A percentile compares a stretch with the other conserved stretches of the same genome.
Conservation (phyloP, 495 filamentous ascomycete species). For the Staphylotrichum longicolle region DNA sequence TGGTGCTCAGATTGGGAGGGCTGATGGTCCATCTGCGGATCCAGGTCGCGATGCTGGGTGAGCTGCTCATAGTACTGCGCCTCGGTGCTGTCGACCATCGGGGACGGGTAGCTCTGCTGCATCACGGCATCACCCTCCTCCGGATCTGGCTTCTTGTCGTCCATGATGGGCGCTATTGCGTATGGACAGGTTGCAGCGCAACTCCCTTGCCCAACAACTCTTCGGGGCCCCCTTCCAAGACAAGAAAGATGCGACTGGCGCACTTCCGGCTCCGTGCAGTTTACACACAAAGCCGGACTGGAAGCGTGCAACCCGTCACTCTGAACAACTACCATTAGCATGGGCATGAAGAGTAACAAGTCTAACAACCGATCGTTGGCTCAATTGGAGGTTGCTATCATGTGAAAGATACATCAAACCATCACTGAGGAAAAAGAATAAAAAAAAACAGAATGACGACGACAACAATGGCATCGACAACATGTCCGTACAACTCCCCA, state of each 20-base stretch:
- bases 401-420: constrained; percentile 4
- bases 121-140: constrained; percentile 24
- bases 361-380: background rate
- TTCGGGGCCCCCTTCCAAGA: too few species aligned
- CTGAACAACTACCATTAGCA: constrained; percentile 22
- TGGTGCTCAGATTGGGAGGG: constrained; percentile 22
- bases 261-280: background rate
- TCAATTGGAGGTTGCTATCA: constrained; percentile 23
- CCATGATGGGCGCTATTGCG: constrained; percentile 16
- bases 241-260: too few species aligned
- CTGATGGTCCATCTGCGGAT: constrained; percentile 25
- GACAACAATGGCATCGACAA: background rate
- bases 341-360: background rate
- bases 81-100: constrained; percentile 29
- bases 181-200: too few species aligned
- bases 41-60: constrained; percentile 24
- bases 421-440: background rate
- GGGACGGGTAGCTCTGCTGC: constrained; percentile 33
- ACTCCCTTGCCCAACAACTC: too few species aligned
- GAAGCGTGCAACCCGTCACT: constrained; percentile 16
- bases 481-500: too few species aligned
- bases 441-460: background rate
- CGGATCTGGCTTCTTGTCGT: constrained; percentile 28
- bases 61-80: constrained; percentile 33
- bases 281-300: background rate